Conservation (phyloP, 2,329 filamentous ascomycete species). For the Xylariaceae sp. region DNA sequence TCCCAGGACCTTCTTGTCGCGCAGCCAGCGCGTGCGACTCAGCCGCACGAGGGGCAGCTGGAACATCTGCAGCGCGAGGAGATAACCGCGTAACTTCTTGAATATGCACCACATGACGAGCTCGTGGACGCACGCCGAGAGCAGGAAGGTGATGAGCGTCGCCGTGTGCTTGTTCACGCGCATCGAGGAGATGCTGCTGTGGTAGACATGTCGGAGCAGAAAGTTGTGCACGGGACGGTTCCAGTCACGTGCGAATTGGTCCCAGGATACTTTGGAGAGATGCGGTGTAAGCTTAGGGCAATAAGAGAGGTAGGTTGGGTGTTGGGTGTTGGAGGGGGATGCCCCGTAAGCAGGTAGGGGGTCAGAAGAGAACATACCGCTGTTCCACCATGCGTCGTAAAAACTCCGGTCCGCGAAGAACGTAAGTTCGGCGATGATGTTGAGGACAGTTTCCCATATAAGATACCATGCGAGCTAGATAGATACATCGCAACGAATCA, state of each 20-base stretch:
- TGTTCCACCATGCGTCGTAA: conserved; percentile 71
- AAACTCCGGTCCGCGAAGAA: conserved; percentile 80
- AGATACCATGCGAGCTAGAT: conserved; percentile 74
- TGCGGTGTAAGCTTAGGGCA: too few species aligned
- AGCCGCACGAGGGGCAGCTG: conserved; percentile 75
- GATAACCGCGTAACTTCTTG: conserved; percentile 76
- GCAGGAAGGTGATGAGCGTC: conserved; percentile 76
- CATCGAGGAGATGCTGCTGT: conserved; percentile 76
- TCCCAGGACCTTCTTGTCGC: conserved; percentile 66
- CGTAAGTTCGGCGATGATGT: conserved; percentile 78
- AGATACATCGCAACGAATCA: not conserved
- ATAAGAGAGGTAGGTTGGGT: not conserved
- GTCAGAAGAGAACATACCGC: conserved; percentile 48
- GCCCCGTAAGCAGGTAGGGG: too few species aligned
- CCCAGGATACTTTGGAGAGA: conserved; percentile 68
- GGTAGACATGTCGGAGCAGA: conserved; percentile 79
- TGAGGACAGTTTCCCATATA: conserved; percentile 79
- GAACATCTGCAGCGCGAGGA: conserved; percentile 75
- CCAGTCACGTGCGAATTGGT: conserved; percentile 82
- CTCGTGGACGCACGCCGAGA: conserved; percentile 76
- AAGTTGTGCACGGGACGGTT: conserved; percentile 82
- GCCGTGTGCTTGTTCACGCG: conserved; percentile 73
- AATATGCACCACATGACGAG: conserved; percentile 83
- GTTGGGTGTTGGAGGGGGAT: too few species aligned
- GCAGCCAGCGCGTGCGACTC: conserved; percentile 71